Base-by-base conservation (phyloP, 371 early-diverging fungal species). In the Apophysomyces trapeziformis region DNA sequence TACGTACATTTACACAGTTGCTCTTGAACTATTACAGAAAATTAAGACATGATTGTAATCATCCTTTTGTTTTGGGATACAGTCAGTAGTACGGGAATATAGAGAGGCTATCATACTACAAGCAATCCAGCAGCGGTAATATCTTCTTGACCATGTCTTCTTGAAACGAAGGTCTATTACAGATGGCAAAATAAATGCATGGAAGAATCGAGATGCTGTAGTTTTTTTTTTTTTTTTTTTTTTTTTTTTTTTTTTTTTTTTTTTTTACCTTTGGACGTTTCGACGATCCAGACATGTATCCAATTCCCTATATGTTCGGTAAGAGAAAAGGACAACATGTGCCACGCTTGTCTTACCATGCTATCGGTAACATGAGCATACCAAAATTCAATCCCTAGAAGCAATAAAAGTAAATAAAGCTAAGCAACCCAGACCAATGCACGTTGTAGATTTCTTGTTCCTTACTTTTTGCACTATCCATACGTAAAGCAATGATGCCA, bases 311-410 rank as follows among this genome's bases (percentile, higher is more conserved):
- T 18, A 39, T 13, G 44, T 38, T 11, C 26, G 14, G 36, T 57
- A 14, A n/a, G 6, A 26, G 7, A 14, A 21, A 43, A 11, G n/a
- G 16, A 32, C 36, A 37, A 18, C 12, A 7, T 37, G 7, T 12
- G 14, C 26, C n/a, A 45, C 4, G 1, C 1, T 14, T 5, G 12
- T 61, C 68, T 46, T 76, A 88, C 88, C 89, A 88, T 88, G 37
- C 83, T 87, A 14, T 76, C 69, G 4, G 89, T 87, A 1, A 81
- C 78, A 68, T 85, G 87, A 2, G 79, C 85, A 68, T 78, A 86
- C 73, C 83, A 81, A 65, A 87, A 81, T 38, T 88, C 89, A 5
- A 78, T 64, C 46, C 77, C 78, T 74, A 62, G 13, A 47, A 32
- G 64, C 32, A 60, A 57, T 18, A 11, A 35, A 38, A 26, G 9